Conservation (phyloP, 495 filamentous ascomycete species). For the Achaetomiella virescens region DNA sequence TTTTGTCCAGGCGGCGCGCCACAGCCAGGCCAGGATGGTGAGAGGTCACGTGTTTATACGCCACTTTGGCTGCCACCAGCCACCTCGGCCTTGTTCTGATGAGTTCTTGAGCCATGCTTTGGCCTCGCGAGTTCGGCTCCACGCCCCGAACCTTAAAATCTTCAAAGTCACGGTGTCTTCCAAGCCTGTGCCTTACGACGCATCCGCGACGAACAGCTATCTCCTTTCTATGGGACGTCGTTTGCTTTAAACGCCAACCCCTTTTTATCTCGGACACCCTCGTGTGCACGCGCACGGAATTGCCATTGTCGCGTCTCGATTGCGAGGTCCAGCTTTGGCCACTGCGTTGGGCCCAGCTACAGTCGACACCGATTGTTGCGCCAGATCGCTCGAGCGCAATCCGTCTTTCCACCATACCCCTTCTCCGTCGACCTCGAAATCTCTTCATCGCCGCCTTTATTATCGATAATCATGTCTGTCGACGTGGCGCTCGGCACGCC, state of each 20-base stretch:
- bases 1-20: neutral
- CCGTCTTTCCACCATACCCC: neutral
- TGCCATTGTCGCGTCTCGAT: conserved; percentile 3
- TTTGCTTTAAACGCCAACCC: neutral
- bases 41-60: neutral
- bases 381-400: neutral
- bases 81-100: conserved; percentile 1
- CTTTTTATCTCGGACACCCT: neutral
- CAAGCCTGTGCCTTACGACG: neutral
- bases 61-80: conserved; percentile 14
- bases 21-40: neutral
- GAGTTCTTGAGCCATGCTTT: neutral
- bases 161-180: conserved; percentile 7
- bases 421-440: neutral
- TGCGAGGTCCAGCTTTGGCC: conserved; percentile 1
- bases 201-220: neutral
- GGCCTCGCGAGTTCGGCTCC: conserved; percentile 10
- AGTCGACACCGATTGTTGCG: neutral
- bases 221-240: neutral
- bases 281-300: neutral
- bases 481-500: conserved; percentile 67
- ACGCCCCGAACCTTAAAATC: conserved; percentile 14
- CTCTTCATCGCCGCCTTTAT: neutral
- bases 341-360: neutral
- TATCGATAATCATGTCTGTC: conserved; percentile 57